Conservation (phyloP, 2,329 filamentous ascomycete genomes). For the Coniochaeta sp. region DNA sequence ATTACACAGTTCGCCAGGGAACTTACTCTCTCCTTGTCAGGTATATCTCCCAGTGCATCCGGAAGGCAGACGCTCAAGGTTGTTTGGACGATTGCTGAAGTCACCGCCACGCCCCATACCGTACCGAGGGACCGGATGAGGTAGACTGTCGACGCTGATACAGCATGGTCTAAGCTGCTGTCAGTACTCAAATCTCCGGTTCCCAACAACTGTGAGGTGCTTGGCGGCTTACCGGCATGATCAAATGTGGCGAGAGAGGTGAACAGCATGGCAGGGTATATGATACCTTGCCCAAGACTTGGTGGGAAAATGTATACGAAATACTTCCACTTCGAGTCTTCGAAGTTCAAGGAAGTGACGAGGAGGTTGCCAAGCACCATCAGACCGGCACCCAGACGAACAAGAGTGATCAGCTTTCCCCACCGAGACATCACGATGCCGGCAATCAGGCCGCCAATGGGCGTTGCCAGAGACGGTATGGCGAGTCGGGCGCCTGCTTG, state of each 20-base stretch:
- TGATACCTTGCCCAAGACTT: constrained; percentile 53
- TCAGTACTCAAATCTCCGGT: background rate
- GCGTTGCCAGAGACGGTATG: constrained; percentile 54
- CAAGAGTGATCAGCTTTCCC: constrained; percentile 42
- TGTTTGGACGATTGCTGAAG: constrained; percentile 57
- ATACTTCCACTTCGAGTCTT: constrained; percentile 47
- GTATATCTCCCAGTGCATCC: constrained; percentile 43
- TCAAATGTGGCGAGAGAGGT: constrained; percentile 57
- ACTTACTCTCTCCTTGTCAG: constrained; percentile 51
- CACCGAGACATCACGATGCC: constrained; percentile 53
- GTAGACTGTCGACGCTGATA: constrained; percentile 56
- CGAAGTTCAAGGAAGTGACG: constrained; percentile 39
- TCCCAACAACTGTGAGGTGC: background rate
- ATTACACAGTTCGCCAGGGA: constrained; percentile 8
- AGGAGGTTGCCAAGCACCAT: constrained; percentile 48
- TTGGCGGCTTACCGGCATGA: constrained; percentile 40
- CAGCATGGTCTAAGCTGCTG: constrained; percentile 49
- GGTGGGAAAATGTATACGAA: constrained; percentile 50
- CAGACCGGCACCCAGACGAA: constrained; percentile 41
- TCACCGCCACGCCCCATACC: constrained; percentile 58
- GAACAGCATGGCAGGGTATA: constrained; percentile 52
- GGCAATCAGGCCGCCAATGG: constrained; percentile 47
- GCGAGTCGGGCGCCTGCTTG: constrained; percentile 58
- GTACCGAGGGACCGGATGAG: constrained; percentile 56
- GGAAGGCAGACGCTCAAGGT: constrained; percentile 48